Percentiles rank a stretch among this genome's conserved stretches.
Evolutionary conservation across 257 asterid species (phyloP).

Genomic region (Solanum medicagineum): DNA sequence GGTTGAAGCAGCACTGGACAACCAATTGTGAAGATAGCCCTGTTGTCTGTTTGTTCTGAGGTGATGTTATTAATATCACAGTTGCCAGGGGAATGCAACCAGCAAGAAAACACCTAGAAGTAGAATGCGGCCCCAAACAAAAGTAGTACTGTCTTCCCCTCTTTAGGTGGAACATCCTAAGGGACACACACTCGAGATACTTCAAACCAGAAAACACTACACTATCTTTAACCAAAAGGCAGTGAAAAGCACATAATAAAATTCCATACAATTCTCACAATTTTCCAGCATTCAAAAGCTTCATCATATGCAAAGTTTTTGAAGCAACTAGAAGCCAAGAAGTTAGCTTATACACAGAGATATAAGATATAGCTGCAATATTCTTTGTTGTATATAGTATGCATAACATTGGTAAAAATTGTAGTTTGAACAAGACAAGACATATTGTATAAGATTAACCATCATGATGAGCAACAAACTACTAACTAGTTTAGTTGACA

Average conservation of each 20-base stretch:
- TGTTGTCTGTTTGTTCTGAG: not conserved
- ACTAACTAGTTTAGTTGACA: not conserved
- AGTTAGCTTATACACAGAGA: not conserved
- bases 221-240: not conserved
- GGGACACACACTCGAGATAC: not conserved
- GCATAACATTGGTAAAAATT: not conserved
- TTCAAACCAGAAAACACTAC: not conserved
- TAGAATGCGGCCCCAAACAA: not conserved
- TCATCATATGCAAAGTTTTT: not conserved
- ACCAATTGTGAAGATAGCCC: not conserved
- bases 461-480: not conserved
- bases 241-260: not conserved
- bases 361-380: not conserved
- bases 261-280: not conserved
- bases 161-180: not conserved
- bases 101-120: not conserved
- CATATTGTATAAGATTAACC: not conserved
- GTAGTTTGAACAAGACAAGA: not conserved
- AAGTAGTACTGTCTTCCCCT: not conserved
- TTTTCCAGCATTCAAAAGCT: not conserved
- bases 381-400: not conserved
- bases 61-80: not conserved
- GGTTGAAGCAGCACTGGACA: not conserved
- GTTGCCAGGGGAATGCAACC: not conserved
- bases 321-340: not conserved